Percentiles rank a stretch among this genome's conserved stretches.
phyloP scores from a whole-genome alignment of 148 eudicot genomes.

The Silene conica region DNA sequence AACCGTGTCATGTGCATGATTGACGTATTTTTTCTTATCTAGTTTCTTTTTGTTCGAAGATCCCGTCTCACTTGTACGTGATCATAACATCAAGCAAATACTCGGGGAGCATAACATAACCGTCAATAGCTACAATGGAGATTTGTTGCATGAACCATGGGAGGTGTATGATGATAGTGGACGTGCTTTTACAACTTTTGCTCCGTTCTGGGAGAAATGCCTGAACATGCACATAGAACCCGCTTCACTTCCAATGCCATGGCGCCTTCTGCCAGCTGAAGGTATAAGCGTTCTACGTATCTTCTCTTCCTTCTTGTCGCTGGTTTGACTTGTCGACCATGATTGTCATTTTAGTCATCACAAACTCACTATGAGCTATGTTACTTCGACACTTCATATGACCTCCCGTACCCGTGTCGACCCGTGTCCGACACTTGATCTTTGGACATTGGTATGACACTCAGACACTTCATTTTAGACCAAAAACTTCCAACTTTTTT shows the following conservation, averaged over 20 bases:
- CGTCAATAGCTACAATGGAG: conserved; percentile 78
- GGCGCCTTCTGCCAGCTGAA: conserved; percentile 57
- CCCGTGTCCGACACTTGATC: no score
- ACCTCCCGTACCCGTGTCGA: no score
- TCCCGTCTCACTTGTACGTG: conserved; percentile 95
- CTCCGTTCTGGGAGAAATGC: conserved; percentile 78
- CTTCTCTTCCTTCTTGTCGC: background rate
- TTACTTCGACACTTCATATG: no score
- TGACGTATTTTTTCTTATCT: no score
- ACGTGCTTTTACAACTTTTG: conserved; percentile 66
- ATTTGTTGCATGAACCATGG: conserved; percentile 93
- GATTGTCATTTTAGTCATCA: background rate
- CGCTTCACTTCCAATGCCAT: conserved; percentile 64
- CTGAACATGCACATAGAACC: conserved; percentile 53
- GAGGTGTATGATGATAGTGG: conserved; percentile 78
- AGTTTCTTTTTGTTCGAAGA: conserved; percentile 40
- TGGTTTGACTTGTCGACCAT: background rate
- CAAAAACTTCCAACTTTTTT: no score
- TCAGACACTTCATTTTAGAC: no score
- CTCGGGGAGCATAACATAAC: conserved; percentile 57
- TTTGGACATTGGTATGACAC: no score
- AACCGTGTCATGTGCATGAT: no score
- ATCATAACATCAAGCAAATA: conserved; percentile 74
- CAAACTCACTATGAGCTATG: no score
- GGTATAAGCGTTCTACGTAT: conserved; percentile 26